phyloP scores from a whole-genome alignment of 805 yeast genomes.

The Maudiozyma saulgeensis region DNA sequence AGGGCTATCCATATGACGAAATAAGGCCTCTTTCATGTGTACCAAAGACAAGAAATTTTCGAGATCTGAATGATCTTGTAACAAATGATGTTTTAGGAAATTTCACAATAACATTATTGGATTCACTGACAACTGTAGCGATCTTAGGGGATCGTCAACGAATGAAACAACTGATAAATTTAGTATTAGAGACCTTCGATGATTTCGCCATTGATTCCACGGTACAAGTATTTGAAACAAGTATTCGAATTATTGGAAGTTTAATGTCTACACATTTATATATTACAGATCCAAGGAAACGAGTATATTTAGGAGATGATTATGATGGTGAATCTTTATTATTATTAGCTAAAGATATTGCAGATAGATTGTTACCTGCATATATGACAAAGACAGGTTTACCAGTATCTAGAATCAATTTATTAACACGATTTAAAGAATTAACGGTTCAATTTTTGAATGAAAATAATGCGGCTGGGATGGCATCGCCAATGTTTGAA shows the following conservation, averaged over 20 bases:
- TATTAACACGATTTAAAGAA: constrained; percentile 32
- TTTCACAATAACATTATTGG: constrained; percentile 67
- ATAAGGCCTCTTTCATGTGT: constrained; percentile 63
- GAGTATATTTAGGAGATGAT: constrained; percentile 30
- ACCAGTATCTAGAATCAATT: constrained; percentile 74
- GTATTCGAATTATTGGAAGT: constrained; percentile 78
- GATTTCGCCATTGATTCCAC: constrained; percentile 55
- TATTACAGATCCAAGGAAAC: constrained; percentile 39
- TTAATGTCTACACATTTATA: constrained; percentile 68
- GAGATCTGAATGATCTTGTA: constrained; percentile 42
- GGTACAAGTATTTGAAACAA: constrained; percentile 81
- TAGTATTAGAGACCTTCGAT: constrained; percentile 31
- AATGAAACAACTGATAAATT: constrained; percentile 38
- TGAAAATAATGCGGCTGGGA: constrained; percentile 85
- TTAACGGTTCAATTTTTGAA: constrained; percentile 37
- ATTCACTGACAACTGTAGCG: constrained; percentile 69
- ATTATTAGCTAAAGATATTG: constrained; percentile 64
- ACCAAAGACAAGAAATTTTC: constrained; percentile 56
- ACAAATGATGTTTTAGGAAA: constrained; percentile 83
- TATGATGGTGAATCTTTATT: constrained; percentile 66
- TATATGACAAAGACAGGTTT: constrained; percentile 54
- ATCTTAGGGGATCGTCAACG: constrained; percentile 54
- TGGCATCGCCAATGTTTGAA: constrained; percentile 74
- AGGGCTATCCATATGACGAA: constrained; percentile 79
- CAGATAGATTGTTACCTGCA: constrained; percentile 59